Conservation (phyloP, 2,329 filamentous ascomycete genomes). For the Sporothrix mexicana region DNA sequence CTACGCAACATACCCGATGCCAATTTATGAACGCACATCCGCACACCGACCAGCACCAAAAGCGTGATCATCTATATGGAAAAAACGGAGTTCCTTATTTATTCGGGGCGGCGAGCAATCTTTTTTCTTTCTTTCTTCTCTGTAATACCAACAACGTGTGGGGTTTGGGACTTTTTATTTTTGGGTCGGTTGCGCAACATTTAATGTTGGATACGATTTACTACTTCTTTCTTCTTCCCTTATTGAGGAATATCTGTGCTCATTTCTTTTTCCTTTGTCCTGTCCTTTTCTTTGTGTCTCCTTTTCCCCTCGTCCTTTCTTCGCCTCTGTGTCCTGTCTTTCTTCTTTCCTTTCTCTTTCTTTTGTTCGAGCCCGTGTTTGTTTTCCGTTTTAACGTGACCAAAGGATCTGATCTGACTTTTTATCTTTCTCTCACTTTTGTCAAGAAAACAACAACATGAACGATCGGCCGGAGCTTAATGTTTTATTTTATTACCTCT, state of each 20-base stretch:
- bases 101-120: not conserved
- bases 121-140: not conserved
- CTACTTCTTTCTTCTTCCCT: constrained; percentile 1
- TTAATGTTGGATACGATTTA: constrained; percentile 24
- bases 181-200: not conserved
- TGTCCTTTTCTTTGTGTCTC: not conserved
- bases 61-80: constrained; percentile 13
- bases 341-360: not conserved
- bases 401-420: constrained; percentile 22
- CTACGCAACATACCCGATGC: not conserved
- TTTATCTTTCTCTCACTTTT: not conserved
- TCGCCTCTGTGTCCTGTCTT: not conserved
- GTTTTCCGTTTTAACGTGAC: constrained; percentile 22
- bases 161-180: constrained; percentile 21
- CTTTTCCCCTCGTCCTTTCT: not conserved
- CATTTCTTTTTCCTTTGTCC: constrained; percentile 1
- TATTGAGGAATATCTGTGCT: constrained; percentile 17
- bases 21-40: not conserved
- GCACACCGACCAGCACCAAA: not conserved
- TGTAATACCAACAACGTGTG: constrained; percentile 16
- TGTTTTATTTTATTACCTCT: constrained; percentile 21
- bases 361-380: constrained; percentile 15
- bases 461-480: constrained; percentile 18
- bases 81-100: constrained; percentile 9
- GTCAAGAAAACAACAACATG: constrained; percentile 20